phyloP scores from a whole-genome alignment of 345 rosid species.

The Aegle marmelos region DNA sequence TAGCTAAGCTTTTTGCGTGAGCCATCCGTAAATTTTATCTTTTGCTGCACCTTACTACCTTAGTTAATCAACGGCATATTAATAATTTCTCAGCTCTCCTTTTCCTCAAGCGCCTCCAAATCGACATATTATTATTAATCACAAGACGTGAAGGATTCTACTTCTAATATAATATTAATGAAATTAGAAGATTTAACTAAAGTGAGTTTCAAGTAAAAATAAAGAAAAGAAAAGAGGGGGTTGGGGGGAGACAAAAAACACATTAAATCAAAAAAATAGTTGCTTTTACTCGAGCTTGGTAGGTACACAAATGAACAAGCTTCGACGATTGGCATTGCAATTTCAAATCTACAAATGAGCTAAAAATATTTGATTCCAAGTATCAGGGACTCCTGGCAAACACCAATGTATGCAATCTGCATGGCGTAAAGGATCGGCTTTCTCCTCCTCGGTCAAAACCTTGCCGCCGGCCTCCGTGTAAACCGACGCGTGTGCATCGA shows the following conservation, averaged over 20 bases:
- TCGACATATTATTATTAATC: too few species aligned
- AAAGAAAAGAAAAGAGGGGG: neutral
- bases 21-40: too few species aligned
- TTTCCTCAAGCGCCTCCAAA: too few species aligned
- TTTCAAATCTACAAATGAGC: conserved; percentile 54
- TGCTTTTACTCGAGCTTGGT: neutral
- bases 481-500: conserved; percentile 76
- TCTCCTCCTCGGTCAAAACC: conserved; percentile 58
- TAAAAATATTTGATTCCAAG: conserved; percentile 76
- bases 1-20: too few species aligned
- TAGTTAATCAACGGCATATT: too few species aligned
- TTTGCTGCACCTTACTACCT: too few species aligned
- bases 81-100: too few species aligned
- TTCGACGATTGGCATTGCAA: neutral
- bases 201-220: neutral
- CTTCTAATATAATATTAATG: neutral
- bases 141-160: neutral
- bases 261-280: neutral
- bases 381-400: conserved; percentile 85
- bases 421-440: conserved; percentile 53
- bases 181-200: neutral
- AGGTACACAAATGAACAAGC: neutral
- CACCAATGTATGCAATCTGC: conserved; percentile 99
- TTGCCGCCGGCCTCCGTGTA: conserved; percentile 80
- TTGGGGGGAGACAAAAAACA: neutral